Conservation (phyloP, 305 asterid genomes). For the Fraxinus greggii region DNA sequence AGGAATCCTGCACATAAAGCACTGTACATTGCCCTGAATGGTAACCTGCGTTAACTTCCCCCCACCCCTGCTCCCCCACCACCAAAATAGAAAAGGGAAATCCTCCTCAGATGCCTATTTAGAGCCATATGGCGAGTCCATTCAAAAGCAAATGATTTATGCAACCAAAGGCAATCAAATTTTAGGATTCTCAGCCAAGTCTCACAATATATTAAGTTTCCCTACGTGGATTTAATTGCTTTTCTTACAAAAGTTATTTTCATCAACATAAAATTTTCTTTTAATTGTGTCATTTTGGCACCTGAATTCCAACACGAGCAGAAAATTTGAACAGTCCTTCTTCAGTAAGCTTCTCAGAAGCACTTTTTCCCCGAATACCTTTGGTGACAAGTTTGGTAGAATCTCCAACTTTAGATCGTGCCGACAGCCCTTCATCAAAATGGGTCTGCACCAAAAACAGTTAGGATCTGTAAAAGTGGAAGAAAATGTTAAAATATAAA, state of each 20-base stretch:
- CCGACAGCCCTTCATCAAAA: conserved; percentile 88
- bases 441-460: conserved; percentile 60
- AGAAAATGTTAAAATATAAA: conserved; percentile 12
- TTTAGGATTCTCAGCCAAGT: not conserved
- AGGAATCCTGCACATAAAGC: not conserved
- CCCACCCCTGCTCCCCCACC: not conserved
- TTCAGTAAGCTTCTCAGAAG: conserved; percentile 88
- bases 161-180: conserved; percentile 19
- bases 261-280: not conserved
- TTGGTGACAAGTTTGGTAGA: conserved; percentile 73
- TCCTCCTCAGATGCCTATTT: not conserved
- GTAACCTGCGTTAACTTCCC: conserved; percentile 1
- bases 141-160: conserved; percentile 19
- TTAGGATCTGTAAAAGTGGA: conserved; percentile 21
- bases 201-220: not conserved
- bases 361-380: conserved; percentile 80
- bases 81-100: not conserved
- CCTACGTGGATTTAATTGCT: not conserved
- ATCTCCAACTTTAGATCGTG: conserved; percentile 70
- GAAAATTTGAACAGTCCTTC: conserved; percentile 94
- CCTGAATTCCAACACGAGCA: conserved; percentile 91
- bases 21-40: not conserved
- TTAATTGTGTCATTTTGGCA: conserved; percentile 20
- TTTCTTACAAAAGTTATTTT: not conserved
- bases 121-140: not conserved